Evolutionary conservation across 1,284 basidiomycete genomes (phyloP), one percentile per base, ranked within the genome.

Genomic region (Fomitopsis schrenkii): DNA sequence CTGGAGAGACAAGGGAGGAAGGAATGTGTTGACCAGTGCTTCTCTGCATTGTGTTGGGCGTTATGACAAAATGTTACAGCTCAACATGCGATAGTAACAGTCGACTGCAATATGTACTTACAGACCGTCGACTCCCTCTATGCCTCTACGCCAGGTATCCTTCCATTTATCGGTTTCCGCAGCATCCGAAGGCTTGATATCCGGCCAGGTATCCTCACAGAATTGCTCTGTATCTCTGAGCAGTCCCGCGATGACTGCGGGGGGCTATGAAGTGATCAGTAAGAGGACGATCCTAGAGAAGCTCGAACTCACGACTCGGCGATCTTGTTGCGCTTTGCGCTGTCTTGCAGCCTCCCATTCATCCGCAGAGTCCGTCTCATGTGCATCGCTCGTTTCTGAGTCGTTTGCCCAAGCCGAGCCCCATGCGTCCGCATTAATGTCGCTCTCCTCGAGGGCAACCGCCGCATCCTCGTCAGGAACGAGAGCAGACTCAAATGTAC

Each of bases 301-400:
- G 58, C 61, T 56, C 62, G 59, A 50, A 80, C 86, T 73, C 73
- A 90, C 90, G 70, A 90, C 83, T 70, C 80, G 77, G 55, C 78
- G 79, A 70, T 90, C 83, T 67, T 83, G 77, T 63, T 77, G 80
- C 63, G 81, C 82, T 67, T 88, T 87, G 64, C 81, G 76, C 67
- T 76, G 76, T 63, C 76, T 81, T 5, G 88, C 87, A n/a, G 73
- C 68, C 65, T 87, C 86, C 89, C 90, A 91, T 72, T 88, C 86
- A 67, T 91, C 88, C 6, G 74, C 67, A 1, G 65, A 64, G 6
- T 63, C 70, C 2, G 67, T 65, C n/a, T 65, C 63, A 48, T 68
- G 64, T 22, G 66, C 60, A 8, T 61, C 61, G 10, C 62, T 57
- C 40, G 59, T 59, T 9, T 62, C 45, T 6, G 66, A 63, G 19